Evolutionary conservation across 441 rosid genomes (phyloP).

Genomic region (Jatropha podagrica): DNA sequence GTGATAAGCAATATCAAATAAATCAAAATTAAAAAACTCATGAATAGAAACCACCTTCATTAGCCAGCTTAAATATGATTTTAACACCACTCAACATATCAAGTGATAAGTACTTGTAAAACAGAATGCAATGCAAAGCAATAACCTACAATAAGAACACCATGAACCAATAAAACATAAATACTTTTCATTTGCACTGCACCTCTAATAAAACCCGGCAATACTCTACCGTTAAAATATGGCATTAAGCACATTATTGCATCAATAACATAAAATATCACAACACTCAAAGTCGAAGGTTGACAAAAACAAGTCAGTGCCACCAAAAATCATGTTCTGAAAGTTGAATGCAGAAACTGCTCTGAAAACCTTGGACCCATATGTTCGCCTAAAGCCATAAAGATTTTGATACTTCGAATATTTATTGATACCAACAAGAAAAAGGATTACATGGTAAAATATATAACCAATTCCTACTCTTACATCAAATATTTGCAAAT

Average conservation of each 20-base stretch:
- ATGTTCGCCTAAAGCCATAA: constrained; percentile 1
- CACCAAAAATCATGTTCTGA: neutral
- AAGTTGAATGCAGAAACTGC: neutral
- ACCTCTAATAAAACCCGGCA: neutral
- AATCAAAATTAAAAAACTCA: neutral
- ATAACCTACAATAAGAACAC: neutral
- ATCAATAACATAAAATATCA: neutral
- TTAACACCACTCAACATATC: neutral
- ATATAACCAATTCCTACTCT: neutral
- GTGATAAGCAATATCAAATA: neutral
- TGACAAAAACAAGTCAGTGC: neutral
- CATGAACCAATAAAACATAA: neutral
- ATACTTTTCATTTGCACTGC: neutral
- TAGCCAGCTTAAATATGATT: neutral
- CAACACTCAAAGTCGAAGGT: neutral
- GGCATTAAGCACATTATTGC: too few species aligned
- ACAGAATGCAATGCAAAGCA: neutral
- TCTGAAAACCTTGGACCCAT: neutral
- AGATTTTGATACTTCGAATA: neutral
- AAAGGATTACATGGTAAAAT: neutral
- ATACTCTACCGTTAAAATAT: neutral
- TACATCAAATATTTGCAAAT: neutral
- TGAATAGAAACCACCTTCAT: neutral
- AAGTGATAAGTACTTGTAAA: neutral
- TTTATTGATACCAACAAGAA: neutral